Percentiles rank a stretch among this genome's conserved stretches.
Evolutionary conservation across 2,329 filamentous ascomycete genomes (phyloP).

Genomic region (Phialocephala subalpina): DNA sequence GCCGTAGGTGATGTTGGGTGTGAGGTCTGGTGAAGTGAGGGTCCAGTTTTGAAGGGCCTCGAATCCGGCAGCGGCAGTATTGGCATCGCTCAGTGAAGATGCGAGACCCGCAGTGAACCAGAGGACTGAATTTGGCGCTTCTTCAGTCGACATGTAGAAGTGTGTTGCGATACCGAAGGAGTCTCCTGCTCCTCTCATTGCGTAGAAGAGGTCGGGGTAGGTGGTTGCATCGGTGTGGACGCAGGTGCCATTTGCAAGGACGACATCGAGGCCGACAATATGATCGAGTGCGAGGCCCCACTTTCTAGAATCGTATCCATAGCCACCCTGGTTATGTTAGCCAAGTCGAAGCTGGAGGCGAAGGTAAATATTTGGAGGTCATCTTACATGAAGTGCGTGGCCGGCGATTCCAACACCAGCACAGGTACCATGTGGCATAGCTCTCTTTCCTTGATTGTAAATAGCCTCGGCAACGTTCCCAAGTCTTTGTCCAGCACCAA

Average conservation of each 20-base stretch:
- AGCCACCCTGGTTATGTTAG: slow-evolving; percentile 47
- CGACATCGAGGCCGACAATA: slow-evolving; percentile 56
- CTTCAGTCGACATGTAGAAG: slow-evolving; percentile 45
- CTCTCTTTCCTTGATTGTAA: slow-evolving; percentile 46
- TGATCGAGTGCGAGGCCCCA: slow-evolving; percentile 61
- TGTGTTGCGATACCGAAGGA: slow-evolving; percentile 46
- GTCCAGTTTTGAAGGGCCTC: slow-evolving; percentile 50
- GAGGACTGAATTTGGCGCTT: slow-evolving; percentile 42
- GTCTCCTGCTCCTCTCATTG: slow-evolving; percentile 46
- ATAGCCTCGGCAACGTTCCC: slow-evolving; percentile 52
- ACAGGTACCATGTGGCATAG: slow-evolving; percentile 54
- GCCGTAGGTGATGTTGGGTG: slow-evolving; percentile 50
- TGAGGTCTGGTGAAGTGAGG: slow-evolving; percentile 49
- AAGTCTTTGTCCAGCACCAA: slow-evolving; percentile 52
- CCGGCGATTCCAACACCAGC: slow-evolving; percentile 55
- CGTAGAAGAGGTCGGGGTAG: slow-evolving; percentile 44
- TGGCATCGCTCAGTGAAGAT: slow-evolving; percentile 27
- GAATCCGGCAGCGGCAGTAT: slow-evolving; percentile 42
- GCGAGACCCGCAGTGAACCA: slow-evolving; percentile 35
- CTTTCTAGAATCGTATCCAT: slow-evolving; percentile 51
- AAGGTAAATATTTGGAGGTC: not conserved
- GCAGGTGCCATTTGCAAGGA: slow-evolving; percentile 47
- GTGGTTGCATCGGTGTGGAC: slow-evolving; percentile 37
- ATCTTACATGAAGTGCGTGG: slow-evolving; percentile 49
- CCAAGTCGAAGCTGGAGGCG: not conserved